Base-by-base conservation (phyloP, 768 basidiomycete genomes). In the Daedaleopsis sinensis region DNA sequence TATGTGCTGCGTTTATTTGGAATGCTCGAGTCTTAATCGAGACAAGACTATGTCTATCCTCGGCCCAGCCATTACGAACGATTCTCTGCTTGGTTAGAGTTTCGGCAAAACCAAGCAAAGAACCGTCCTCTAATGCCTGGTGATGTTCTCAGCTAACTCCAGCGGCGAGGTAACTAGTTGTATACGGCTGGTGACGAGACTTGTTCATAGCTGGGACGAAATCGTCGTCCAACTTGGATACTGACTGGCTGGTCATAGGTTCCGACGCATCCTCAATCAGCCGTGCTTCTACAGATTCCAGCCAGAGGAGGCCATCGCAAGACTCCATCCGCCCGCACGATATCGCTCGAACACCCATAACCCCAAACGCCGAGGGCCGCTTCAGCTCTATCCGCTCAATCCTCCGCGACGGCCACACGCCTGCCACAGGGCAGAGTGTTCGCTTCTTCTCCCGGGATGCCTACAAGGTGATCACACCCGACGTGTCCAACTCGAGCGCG, bases 371-470 rank as follows among this genome's bases (percentile, higher is more conserved):
- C 24, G 73, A 75, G 38, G 58, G 64, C 71, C 62, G 73, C 59
- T 79, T 73, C 59, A 81, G 80, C 55, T 90, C 89, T 13, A 78
- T 88, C 6, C 84, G 89, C 15, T 90, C 89, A 16, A 91, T 91
- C 64, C 79, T 91, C 27, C 86, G 88, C 44, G 85, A 87, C 62
- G 82, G 81, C 4, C 85, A 85, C 50, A 88, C 89, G 0, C 90
- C 90, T 16, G 89, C 86, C 4, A 89, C 88, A 12, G 89, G 90
- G n/a, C 86, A 87, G 70, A 90, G 85, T 61, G 90, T 91, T 44
- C 85, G 90, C 7, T 91, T 91, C 76, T 90, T 90, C 72, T 84
- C 89, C 27, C 80, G 85, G 27, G 85, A 89, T 55, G 86, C 84
- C 13, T 87, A 82, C 76, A 86, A 81, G 63, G 76, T 83, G 23